Evolutionary conservation across 2,329 filamentous ascomycete genomes (phyloP).

Genomic region (Diaporthe sp.): DNA sequence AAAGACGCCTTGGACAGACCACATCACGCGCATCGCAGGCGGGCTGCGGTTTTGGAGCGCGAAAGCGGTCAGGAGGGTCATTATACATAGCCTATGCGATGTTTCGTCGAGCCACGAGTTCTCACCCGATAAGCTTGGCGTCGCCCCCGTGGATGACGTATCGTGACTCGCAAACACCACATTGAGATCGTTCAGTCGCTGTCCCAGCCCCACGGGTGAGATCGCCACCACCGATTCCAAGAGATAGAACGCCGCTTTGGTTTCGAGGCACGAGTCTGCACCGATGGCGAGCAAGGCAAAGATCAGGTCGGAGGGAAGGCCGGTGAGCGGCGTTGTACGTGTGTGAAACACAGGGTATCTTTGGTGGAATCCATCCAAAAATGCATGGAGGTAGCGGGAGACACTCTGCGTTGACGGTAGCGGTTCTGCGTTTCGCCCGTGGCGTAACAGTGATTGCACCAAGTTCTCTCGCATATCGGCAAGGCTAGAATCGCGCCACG

Average conservation of each 20-base stretch:
- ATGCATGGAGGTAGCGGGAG: not conserved
- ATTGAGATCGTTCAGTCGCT: too few species aligned
- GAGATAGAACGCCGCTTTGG: not conserved
- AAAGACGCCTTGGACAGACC: not conserved
- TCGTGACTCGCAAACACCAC: not conserved
- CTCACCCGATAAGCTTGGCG: not conserved
- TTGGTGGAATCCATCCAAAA: not conserved
- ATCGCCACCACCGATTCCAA: not conserved
- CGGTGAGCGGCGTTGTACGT: not conserved
- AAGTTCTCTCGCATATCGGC: not conserved
- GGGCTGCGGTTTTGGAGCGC: not conserved
- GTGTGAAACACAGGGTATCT: not conserved
- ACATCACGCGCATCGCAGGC: not conserved
- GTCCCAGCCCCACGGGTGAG: not conserved
- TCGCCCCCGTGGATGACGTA: not conserved
- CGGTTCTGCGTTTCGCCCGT: not conserved
- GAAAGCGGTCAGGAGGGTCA: not conserved
- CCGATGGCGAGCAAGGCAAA: not conserved
- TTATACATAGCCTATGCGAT: not conserved
- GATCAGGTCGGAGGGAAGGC: not conserved
- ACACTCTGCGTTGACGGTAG: not conserved
- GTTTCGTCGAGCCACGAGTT: not conserved
- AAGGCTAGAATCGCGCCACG: not conserved
- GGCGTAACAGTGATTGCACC: not conserved
- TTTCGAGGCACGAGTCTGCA: not conserved